phyloP scores from a whole-genome alignment of 2,329 filamentous ascomycete species.

The Ambrosiella beaveri region DNA sequence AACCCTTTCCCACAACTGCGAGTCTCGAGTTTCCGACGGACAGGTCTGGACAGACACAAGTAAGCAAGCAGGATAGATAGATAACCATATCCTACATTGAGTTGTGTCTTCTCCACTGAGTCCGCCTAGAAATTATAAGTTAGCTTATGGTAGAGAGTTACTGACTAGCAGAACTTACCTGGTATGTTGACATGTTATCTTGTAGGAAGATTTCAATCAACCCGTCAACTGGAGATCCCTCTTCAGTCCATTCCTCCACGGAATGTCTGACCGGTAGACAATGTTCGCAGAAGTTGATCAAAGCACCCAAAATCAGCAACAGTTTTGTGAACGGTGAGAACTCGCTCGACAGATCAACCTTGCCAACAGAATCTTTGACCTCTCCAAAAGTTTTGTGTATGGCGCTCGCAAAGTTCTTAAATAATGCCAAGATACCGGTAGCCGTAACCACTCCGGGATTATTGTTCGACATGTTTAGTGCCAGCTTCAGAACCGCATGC shows the following conservation, averaged over 20 bases:
- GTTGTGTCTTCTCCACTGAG: conserved; percentile 55
- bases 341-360: conserved; percentile 30
- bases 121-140: conserved; percentile 33
- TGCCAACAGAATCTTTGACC: conserved; percentile 30
- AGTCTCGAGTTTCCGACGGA: conserved; percentile 26
- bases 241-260: conserved; percentile 20
- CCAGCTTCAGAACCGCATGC: conserved; percentile 45
- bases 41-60: conserved; percentile 42
- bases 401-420: conserved; percentile 29
- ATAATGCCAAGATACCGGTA: conserved; percentile 45
- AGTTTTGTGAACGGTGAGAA: conserved; percentile 44
- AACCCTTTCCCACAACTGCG: conserved; percentile 28
- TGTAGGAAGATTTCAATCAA: conserved; percentile 51
- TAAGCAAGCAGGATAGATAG: conserved; percentile 71
- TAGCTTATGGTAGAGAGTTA: conserved; percentile 9
- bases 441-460: conserved; percentile 49
- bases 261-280: conserved; percentile 41
- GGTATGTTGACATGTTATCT: conserved; percentile 44
- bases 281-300: conserved; percentile 79
- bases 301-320: conserved; percentile 59
- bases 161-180: conserved; percentile 35
- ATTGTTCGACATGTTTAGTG: conserved; percentile 76
- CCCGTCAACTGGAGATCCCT: conserved; percentile 31
- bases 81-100: conserved; percentile 75
- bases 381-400: conserved; percentile 35